These are phyloP conservation scores for Halophytophthora batemanensis DNA, from an alignment of 352 stramenopile species.

Conservation along the genomic window DNA sequence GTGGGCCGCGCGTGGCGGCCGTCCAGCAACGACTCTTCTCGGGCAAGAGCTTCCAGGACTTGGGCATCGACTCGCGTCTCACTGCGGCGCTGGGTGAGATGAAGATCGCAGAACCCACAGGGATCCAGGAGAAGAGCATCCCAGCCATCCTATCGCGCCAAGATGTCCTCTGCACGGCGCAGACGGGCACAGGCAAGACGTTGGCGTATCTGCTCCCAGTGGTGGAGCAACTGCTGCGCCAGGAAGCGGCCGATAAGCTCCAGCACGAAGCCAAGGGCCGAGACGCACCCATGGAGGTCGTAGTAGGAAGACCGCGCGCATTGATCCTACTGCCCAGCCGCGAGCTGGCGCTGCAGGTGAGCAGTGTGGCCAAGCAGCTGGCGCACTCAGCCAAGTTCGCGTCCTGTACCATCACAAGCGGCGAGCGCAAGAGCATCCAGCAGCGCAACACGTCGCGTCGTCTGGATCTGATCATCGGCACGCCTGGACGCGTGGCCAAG, in stretches of 20 bases:
- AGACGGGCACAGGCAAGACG: slow-evolving; percentile 71
- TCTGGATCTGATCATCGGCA: slow-evolving; percentile 75
- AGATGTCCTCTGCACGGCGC: slow-evolving; percentile 59
- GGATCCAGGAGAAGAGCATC: slow-evolving; percentile 59
- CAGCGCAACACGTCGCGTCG: slow-evolving; percentile 39
- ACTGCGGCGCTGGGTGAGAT: slow-evolving; percentile 45
- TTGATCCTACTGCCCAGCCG: slow-evolving; percentile 64
- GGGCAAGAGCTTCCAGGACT: slow-evolving; percentile 25
- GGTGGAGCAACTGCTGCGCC: slow-evolving; percentile 46
- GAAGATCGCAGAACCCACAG: slow-evolving; percentile 39
- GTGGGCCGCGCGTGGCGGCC: no score
- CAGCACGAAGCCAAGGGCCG: slow-evolving; percentile 8
- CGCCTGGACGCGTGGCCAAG: slow-evolving; percentile 67
- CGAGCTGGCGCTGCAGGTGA: slow-evolving; percentile 67
- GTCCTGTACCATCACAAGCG: slow-evolving; percentile 57
- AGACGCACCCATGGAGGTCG: slow-evolving; percentile 2
- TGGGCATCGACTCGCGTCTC: slow-evolving; percentile 40
- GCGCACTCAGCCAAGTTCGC: slow-evolving; percentile 70
- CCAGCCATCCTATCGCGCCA: slow-evolving; percentile 39
- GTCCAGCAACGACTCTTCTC: slow-evolving; percentile 7
- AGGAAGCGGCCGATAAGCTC: slow-evolving; percentile 29
- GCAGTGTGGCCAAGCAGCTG: slow-evolving; percentile 59
- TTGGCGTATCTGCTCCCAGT: slow-evolving; percentile 60
- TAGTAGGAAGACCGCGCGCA: slow-evolving; percentile 39
- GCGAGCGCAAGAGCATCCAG: slow-evolving; percentile 69